A percentile compares a stretch with the other conserved stretches of the same genome.
phyloP scores from a whole-genome alignment of 257 asterid genomes.

The Nicotiana tabacum region DNA sequence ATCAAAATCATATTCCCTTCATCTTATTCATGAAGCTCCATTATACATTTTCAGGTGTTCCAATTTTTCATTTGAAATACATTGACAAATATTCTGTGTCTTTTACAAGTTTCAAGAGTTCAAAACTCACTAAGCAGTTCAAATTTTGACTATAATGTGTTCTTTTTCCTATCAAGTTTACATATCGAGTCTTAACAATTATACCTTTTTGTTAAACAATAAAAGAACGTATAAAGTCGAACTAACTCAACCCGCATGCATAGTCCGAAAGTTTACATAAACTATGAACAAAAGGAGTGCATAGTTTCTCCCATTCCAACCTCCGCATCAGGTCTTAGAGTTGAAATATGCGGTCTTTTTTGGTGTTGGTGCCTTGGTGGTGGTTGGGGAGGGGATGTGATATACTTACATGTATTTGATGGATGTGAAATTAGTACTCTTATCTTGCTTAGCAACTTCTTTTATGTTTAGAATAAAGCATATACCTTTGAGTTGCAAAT shows the following conservation, averaged over 20 bases:
- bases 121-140: not conserved
- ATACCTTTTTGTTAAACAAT: not conserved
- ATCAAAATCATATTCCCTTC: not conserved
- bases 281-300: not conserved
- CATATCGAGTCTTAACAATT: not conserved
- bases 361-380: not conserved
- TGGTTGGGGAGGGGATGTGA: not conserved
- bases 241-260: not conserved
- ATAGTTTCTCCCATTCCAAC: not conserved
- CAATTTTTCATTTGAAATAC: not conserved
- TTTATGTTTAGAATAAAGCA: not conserved
- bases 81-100: not conserved
- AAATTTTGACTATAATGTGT: not conserved
- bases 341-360: not conserved
- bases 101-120: not conserved
- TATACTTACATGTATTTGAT: not conserved
- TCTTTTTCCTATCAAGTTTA: not conserved
- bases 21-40: not conserved
- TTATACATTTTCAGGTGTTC: not conserved
- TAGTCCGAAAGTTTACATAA: not conserved
- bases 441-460: not conserved
- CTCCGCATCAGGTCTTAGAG: not conserved
- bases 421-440: not conserved
- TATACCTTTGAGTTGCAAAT: not conserved
- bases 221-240: not conserved